Evolutionary conservation across 148 eudicot species (phyloP), one percentile per base, ranked within the genome.

Genomic region (Rhododendron ferrugineum): DNA sequence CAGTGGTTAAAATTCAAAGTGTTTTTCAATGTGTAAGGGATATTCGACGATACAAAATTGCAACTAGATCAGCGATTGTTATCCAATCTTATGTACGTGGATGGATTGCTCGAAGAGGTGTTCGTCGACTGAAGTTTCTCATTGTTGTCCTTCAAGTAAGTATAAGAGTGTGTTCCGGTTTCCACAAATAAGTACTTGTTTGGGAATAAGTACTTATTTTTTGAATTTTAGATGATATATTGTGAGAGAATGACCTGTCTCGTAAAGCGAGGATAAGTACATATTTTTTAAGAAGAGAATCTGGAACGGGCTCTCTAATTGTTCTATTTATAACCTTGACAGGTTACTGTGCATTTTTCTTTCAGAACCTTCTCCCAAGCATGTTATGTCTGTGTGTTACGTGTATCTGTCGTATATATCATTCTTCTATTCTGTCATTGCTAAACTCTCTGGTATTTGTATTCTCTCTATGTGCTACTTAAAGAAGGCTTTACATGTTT

Each of bases 31-130:
- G 89, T 85, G 68, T 86, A 66, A 92, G 90, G 85, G 84, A 83
- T 26, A 85, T 87, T 52, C 83, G 87, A 68, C 85, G 80, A 84
- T 90, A 84, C 86, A 91, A 83, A 88, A 42, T 42, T 78, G 89
- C 89, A 84, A 87, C 76, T 11, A 87, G 56, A 79, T 91, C 97
- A 36, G 97, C 92, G 40, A 89, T 90, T 28, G 52, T 89, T 52
- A 88, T 96, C 64, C 99, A 96, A 86, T 91, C 94, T 84, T 88
- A 90, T 84, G 28, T 88, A 58, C 98, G 98, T 62, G 90, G 97
- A 75, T 93, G 95, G 94, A 87, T 91, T 85, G 92, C 91, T 58
- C 93, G 91, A 44, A 89, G 85, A 90, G 73, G 36, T 52, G 92
- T 89, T 84, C 74, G 81, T 54, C 89, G 85, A 79, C 78, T 34